Evolutionary conservation across 192 early-diverging fungal species (phyloP), one percentile per base, ranked within the genome.

Genomic region (Obelidium mucronatum): DNA sequence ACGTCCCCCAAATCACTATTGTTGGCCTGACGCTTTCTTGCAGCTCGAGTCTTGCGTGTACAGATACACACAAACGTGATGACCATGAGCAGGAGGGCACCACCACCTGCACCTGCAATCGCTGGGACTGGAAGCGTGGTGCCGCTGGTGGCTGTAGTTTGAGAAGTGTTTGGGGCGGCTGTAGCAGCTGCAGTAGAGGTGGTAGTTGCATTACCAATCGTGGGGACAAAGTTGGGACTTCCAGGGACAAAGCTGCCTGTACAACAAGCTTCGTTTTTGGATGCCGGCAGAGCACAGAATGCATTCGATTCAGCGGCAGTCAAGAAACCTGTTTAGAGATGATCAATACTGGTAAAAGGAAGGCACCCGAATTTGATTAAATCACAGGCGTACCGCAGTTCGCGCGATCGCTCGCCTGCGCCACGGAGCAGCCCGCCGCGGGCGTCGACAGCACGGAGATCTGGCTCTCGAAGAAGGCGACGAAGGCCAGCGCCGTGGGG

Each of bases 31-130:
- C 17, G 11, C 11, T 1, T 24, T n/a, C 6, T 28, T 28, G 40
- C 1, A 17, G 67, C 13, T 1, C 64, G 28, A 17, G 19, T 17
- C 37, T 66, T 69, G 8, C 40, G 31, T 24, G 17, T 28, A 33
- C 67, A 69, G 30, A 51, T 34, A 26, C 22, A 34, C 8, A 53
- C 1, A 51, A 53, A 6, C 17, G 31, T 28, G 22, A 19, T 22
- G 24, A 53, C 4, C 24, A 69, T 13, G 26, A 69, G 67, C 26
- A 48, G n/a, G 8, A 6, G 44, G 8, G 33, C 67, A 19, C 42
- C 40, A 8, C 67, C 67, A 54, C n/a, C 67, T 11, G 36, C 36
- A 22, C 67, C 48, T 17, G 51, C 51, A 53, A 69, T 53, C 22
- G 34, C 17, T 13, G 67, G 67, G 40, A 69, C 26, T 1, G 67